Evolutionary conservation across 176 grass and related monocot genomes (phyloP).

Genomic region (Phragmites australis): DNA sequence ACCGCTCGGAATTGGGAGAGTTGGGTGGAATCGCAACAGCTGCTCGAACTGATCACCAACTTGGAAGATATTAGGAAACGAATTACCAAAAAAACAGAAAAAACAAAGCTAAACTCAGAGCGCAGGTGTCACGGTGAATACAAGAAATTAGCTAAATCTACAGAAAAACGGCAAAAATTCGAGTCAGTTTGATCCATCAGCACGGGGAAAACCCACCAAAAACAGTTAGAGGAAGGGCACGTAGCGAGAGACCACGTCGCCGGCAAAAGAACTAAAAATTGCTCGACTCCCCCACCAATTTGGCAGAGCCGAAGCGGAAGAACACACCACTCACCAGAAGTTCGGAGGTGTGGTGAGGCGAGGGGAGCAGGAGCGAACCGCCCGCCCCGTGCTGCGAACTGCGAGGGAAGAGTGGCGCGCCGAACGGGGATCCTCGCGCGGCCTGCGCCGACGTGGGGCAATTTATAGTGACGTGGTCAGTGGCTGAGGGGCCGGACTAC

Average conservation of each 20-base stretch:
- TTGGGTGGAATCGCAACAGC: neutral
- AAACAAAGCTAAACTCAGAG: neutral
- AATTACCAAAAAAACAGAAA: neutral
- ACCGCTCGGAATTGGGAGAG: neutral
- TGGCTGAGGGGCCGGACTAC: neutral
- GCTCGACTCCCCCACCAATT: neutral
- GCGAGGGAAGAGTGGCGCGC: neutral
- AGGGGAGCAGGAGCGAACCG: neutral
- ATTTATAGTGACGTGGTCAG: slow-evolving; percentile 22
- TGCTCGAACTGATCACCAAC: neutral
- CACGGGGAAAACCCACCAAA: neutral
- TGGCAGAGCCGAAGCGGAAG: neutral
- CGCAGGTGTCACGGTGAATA: neutral
- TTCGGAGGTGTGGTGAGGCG: neutral
- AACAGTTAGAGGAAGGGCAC: neutral
- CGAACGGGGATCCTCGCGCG: neutral
- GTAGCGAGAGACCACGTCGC: neutral
- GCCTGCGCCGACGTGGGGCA: neutral
- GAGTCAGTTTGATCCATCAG: neutral
- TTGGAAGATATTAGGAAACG: neutral
- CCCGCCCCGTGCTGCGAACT: neutral
- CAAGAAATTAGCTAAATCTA: neutral
- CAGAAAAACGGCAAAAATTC: neutral
- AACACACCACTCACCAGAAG: slow-evolving; percentile 12
- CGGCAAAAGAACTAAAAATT: neutral